Evolutionary conservation across 2,329 filamentous ascomycete species (phyloP).

Genomic region (Fusarium coicis): DNA sequence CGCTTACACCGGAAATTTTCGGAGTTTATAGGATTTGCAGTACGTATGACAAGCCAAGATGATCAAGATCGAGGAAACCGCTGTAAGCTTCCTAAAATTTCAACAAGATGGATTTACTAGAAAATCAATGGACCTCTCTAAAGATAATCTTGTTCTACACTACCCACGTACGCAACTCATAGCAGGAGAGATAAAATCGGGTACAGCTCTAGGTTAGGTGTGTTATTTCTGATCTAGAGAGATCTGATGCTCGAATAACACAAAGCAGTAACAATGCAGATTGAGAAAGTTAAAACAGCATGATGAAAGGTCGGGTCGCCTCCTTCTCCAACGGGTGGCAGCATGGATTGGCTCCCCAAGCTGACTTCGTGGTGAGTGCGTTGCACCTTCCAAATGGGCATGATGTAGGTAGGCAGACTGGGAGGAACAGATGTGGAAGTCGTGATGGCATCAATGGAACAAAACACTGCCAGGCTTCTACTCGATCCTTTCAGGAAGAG

Average conservation of each 20-base stretch:
- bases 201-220: neutral
- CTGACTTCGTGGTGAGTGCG: too few species aligned
- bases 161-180: too few species aligned
- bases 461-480: neutral
- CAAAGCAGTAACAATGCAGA: neutral
- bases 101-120: neutral
- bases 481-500: too few species aligned
- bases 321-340: neutral
- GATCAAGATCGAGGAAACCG: neutral
- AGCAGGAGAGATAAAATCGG: neutral
- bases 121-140: neutral
- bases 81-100: neutral
- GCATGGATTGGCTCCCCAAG: neutral
- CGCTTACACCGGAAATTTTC: conserved; percentile 21
- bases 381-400: neutral
- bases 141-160: neutral
- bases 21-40: neutral
- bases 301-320: neutral
- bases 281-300: neutral
- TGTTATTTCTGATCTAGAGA: neutral
- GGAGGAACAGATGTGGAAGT: neutral
- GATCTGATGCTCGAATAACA: neutral
- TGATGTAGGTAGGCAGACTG: neutral
- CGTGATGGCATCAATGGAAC: neutral
- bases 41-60: neutral